A percentile compares a stretch with the other conserved stretches of the same genome.
phyloP scores from a whole-genome alignment of 2,329 filamentous ascomycete genomes.

The Thermochaetoides dissita region DNA sequence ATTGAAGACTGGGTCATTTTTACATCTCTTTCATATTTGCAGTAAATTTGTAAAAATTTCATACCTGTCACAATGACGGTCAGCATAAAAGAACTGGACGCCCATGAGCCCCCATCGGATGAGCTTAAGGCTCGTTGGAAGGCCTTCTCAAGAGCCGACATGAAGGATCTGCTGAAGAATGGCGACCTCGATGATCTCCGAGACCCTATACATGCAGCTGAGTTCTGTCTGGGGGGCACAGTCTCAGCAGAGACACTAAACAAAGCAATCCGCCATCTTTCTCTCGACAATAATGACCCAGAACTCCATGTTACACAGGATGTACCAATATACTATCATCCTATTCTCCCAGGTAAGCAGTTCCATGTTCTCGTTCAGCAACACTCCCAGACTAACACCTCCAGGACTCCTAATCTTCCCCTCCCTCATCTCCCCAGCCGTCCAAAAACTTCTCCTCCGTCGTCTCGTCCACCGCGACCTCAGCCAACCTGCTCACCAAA shows the following conservation, averaged over 20 bases:
- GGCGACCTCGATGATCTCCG: constrained; percentile 42
- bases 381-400: neutral
- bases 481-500: constrained; percentile 58
- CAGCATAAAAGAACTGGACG: constrained; percentile 45
- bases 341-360: constrained; percentile 51
- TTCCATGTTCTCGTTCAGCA: neutral
- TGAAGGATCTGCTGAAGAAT: constrained; percentile 35
- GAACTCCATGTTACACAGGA: constrained; percentile 11
- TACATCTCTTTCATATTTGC: too few species aligned
- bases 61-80: constrained; percentile 22
- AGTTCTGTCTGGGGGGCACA: constrained; percentile 31
- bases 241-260: constrained; percentile 30
- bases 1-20: too few species aligned
- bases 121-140: constrained; percentile 62
- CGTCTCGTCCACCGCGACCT: constrained; percentile 56
- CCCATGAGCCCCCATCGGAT: constrained; percentile 64
- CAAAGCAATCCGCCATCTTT: constrained; percentile 29
- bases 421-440: constrained; percentile 50
- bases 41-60: neutral
- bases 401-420: constrained; percentile 70
- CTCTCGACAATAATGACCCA: constrained; percentile 13
- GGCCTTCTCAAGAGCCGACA: constrained; percentile 48
- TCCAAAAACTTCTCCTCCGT: constrained; percentile 58
- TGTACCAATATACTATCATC: constrained; percentile 46
- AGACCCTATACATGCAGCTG: constrained; percentile 22